Percentiles rank a stretch among this genome's conserved stretches.
These are phyloP conservation scores for Globisporangium middletonii DNA, from an alignment of 352 stramenopile species.

Conservation along the genomic window DNA sequence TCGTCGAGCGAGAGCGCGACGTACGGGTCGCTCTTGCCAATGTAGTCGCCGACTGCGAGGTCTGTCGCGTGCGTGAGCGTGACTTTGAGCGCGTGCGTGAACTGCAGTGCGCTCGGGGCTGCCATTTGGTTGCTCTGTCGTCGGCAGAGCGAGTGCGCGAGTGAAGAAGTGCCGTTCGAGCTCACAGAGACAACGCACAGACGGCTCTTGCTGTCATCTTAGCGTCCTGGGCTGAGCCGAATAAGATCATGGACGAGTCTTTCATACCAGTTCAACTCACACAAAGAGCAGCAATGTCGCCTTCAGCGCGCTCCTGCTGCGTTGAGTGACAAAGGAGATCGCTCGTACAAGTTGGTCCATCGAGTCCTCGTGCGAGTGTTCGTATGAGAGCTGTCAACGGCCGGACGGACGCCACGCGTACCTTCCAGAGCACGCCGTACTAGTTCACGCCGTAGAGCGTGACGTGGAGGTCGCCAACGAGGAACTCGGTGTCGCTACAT, in stretches of 20 bases:
- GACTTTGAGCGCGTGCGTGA: conserved; percentile 15
- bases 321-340: no score
- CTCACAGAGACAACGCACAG: no score
- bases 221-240: no score
- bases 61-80: conserved; percentile 24
- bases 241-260: no score
- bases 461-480: conserved; percentile 35
- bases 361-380: neutral
- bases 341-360: no score
- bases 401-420: neutral
- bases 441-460: conserved; percentile 46
- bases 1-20: conserved; percentile 19
- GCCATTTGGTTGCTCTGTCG: no score
- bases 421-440: conserved; percentile 54
- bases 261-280: no score
- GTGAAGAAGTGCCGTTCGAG: neutral
- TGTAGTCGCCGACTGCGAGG: conserved; percentile 21
- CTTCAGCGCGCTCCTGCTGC: no score
- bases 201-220: no score
- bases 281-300: no score
- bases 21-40: conserved; percentile 32
- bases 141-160: neutral
- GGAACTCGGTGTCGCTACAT: conserved; percentile 24
- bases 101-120: neutral
- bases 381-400: neutral